Evolutionary conservation across 2,329 filamentous ascomycete genomes (phyloP), one percentile per base, ranked within the genome.

Genomic region (Aspergillus ochraceoroseus): DNA sequence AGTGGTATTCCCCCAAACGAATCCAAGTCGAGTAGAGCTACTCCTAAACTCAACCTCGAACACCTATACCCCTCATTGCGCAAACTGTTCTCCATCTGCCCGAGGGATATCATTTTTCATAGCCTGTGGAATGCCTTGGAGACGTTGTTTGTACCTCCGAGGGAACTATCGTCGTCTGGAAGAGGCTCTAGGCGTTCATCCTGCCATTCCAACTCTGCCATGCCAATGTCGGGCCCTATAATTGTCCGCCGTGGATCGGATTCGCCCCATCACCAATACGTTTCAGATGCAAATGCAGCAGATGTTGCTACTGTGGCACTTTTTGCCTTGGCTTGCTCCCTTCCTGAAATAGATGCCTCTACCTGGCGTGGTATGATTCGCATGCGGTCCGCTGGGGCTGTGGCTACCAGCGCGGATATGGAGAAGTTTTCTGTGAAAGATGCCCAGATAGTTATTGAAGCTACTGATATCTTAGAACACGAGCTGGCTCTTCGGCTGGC

Each of bases 401-500:
- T 68, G 33, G 55, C 64, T 32, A 64, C 65, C n/a, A 52, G 62
- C 20, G 52, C 57, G 2, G 59, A 64, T 11, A 60, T 68, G 51
- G 56, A 56, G 27, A 65, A 62, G 26, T 51, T 62, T 18, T 47
- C 61, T 7, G 18, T 52, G 3, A 37, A 51, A 3, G 55, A 54
- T 34, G 63, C 57, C 12, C 53, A 44, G 48, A 54, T 55, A 34
- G 46, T 65, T 7, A 47, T 64, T n/a, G 56, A 62, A 18, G 52
- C 58, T 3, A 62, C 55, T 45, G 68, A 76, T 49, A 64, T 62
- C 25, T 57, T 76, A 9, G 73, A 76, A 44, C 70, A 76, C 53
- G 72, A 75, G 26, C 62, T 72, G 17, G 73, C 71, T 12, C 53
- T 75, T 30, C 68, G 72, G 14, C 59, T 78, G 20, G 59, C 71